Percentiles rank a stretch among this genome's conserved stretches.
phyloP scores from a whole-genome alignment of 1,284 basidiomycete genomes.

The Moniliophthora roreri region DNA sequence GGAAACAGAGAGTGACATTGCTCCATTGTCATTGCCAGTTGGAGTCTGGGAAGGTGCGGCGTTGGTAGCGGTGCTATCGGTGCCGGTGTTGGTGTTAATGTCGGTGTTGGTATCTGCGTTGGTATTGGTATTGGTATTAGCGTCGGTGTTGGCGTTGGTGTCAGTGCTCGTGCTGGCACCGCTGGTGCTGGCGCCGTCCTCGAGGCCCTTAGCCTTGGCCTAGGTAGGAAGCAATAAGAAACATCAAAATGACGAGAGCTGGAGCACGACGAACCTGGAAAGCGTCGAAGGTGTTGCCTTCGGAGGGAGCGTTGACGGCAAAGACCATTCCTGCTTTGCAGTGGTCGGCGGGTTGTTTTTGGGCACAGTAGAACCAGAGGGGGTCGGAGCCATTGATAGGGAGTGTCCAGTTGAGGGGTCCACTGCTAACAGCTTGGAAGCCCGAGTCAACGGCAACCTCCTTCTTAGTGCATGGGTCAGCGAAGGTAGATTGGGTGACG shows the following conservation, averaged over 20 bases:
- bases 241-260: constrained; percentile 13
- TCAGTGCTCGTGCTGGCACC: constrained; percentile 14
- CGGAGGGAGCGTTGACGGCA: constrained; percentile 43
- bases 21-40: neutral
- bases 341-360: constrained; percentile 27
- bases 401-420: constrained; percentile 33
- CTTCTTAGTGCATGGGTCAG: constrained; percentile 35
- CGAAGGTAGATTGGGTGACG: constrained; percentile 61
- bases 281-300: constrained; percentile 38
- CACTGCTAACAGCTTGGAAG: constrained; percentile 33
- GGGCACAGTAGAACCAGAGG: constrained; percentile 56
- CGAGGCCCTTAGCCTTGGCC: constrained; percentile 14
- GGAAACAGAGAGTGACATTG: constrained; percentile 20
- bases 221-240: constrained; percentile 34
- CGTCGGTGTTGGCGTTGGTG: constrained; percentile 15
- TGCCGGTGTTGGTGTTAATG: neutral
- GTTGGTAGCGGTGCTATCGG: no score
- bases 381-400: constrained; percentile 24
- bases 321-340: constrained; percentile 47
- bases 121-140: no score
- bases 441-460: constrained; percentile 43
- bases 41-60: no score
- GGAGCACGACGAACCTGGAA: constrained; percentile 36
- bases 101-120: neutral
- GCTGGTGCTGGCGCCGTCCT: constrained; percentile 17